phyloP scores from a whole-genome alignment of 257 asterid species.

The Solanum neorickii region DNA sequence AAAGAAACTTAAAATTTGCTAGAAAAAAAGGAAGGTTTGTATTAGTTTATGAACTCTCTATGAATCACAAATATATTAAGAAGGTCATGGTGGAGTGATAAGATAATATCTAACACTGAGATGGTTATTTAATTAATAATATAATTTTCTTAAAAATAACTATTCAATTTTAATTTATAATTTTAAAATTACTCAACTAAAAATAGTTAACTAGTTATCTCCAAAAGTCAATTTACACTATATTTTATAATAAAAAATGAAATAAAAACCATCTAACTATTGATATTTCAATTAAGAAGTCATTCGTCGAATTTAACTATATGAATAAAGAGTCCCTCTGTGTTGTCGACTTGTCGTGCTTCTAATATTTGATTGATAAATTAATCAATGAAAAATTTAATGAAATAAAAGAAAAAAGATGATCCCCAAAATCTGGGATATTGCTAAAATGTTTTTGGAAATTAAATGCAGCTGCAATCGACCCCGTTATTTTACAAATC shows the following conservation, averaged over 20 bases:
- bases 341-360: not conserved
- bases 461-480: not conserved
- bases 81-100: not conserved
- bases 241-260: no score
- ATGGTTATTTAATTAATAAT: not conserved
- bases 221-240: no score
- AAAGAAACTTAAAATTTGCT: not conserved
- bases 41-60: not conserved
- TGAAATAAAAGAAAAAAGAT: not conserved
- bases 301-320: not conserved
- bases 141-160: not conserved
- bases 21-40: not conserved
- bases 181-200: not conserved
- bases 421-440: not conserved
- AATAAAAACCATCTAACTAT: no score
- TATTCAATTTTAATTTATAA: no score
- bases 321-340: not conserved
- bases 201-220: no score
- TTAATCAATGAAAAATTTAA: not conserved
- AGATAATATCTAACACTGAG: fast-evolving
- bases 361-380: not conserved
- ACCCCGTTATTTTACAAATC: not conserved
- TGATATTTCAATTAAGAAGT: no score
- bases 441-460: not conserved
- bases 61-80: not conserved